Conservation (phyloP, 345 rosid species). For the Rubroshorea leprosula region DNA sequence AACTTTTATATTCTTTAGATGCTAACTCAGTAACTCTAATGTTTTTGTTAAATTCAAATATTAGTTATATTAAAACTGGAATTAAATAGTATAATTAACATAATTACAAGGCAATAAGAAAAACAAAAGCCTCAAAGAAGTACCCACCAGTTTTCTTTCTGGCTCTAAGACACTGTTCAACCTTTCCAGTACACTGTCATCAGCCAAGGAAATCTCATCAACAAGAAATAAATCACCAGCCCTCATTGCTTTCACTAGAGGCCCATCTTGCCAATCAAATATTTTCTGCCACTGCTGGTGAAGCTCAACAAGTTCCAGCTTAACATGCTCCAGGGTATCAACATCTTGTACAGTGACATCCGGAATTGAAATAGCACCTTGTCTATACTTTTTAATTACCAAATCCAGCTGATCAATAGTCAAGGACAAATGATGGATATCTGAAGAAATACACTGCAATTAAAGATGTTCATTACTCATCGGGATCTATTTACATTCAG, state of each 20-base stretch:
- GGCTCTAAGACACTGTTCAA: conserved; percentile 94
- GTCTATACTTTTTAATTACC: conserved; percentile 34
- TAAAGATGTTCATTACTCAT: conserved; percentile 12
- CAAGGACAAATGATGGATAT: conserved; percentile 57
- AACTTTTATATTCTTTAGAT: too few relatives aligned
- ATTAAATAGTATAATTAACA: too few relatives aligned
- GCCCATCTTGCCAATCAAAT: conserved; percentile 96
- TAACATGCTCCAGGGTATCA: conserved; percentile 48
- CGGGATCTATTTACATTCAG: conserved; percentile 8
- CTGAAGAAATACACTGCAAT: conserved; percentile 54
- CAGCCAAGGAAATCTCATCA: conserved; percentile 98
- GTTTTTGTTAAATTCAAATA: too few relatives aligned
- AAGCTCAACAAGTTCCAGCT: conserved; percentile 44
- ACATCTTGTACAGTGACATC: conserved; percentile 37
- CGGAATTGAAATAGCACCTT: conserved; percentile 31
- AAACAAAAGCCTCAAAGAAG: not conserved
- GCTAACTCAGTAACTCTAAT: too few relatives aligned
- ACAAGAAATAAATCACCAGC: conserved; percentile 75
- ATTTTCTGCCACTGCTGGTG: conserved; percentile 74
- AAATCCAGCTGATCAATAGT: conserved; percentile 41
- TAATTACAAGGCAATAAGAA: too few relatives aligned
- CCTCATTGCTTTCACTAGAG: conserved; percentile 91
- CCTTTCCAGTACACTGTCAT: conserved; percentile 93
- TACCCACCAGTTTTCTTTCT: conserved; percentile 71
- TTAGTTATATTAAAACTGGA: too few relatives aligned